A percentile compares a stretch with the other conserved stretches of the same genome.
Conservation (phyloP, 2,329 filamentous ascomycete species). For the Monosporascus sp. region DNA sequence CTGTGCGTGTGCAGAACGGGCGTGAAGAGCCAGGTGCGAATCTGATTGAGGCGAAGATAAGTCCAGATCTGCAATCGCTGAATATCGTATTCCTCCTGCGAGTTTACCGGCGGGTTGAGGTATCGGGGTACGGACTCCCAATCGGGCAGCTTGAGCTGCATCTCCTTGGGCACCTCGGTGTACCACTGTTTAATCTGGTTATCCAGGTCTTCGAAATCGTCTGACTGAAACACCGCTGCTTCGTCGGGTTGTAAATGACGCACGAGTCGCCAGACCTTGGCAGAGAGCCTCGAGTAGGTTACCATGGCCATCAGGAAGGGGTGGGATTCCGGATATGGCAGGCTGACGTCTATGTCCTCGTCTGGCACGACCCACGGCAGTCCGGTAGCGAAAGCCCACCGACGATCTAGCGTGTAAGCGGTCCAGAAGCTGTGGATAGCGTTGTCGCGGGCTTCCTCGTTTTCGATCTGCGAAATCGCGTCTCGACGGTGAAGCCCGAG, state of each 20-base stretch:
- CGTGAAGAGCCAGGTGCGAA: slow-evolving; percentile 83
- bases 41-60: slow-evolving; percentile 82
- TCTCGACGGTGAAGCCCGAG: slow-evolving; percentile 78
- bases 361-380: slow-evolving; percentile 83
- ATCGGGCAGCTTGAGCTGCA: slow-evolving; percentile 48
- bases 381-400: slow-evolving; percentile 87
- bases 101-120: slow-evolving; percentile 29
- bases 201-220: slow-evolving; percentile 76
- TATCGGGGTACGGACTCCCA: slow-evolving; percentile 39
- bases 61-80: slow-evolving; percentile 76
- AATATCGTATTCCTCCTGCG: slow-evolving; percentile 54
- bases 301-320: slow-evolving; percentile 84
- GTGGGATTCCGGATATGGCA: slow-evolving; percentile 64
- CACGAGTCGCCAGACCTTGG: slow-evolving; percentile 81
- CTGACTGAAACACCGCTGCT: slow-evolving; percentile 60
- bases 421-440: slow-evolving; percentile 79
- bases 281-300: slow-evolving; percentile 73
- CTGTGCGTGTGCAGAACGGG: slow-evolving; percentile 80
- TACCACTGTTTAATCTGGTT: slow-evolving; percentile 86
- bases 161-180: slow-evolving; percentile 60
- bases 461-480: slow-evolving; percentile 63
- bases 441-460: slow-evolving; percentile 62
- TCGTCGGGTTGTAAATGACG: slow-evolving; percentile 59
- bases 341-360: slow-evolving; percentile 72
- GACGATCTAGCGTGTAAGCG: slow-evolving; percentile 75